These are phyloP conservation scores for Bipolaris zeicola DNA, from an alignment of 2,329 filamentous ascomycete genomes.

Conservation along the genomic window DNA sequence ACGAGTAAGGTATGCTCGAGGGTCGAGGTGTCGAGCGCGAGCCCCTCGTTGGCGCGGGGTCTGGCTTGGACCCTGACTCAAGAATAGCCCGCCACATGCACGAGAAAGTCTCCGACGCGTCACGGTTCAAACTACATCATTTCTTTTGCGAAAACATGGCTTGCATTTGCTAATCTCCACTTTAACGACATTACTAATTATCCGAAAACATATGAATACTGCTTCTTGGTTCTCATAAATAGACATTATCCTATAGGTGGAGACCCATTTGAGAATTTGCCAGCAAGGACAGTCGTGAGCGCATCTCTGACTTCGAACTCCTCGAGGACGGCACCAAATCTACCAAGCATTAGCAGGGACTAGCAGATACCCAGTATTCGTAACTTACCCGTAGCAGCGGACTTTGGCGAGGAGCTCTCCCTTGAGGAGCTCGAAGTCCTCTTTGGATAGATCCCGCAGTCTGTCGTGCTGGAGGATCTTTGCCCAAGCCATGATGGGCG, in stretches of 20 bases:
- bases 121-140: background rate
- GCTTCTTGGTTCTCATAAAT: conserved; percentile 9
- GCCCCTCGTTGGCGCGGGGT: conserved; percentile 1
- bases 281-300: conserved; percentile 70
- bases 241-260: conserved; percentile 19
- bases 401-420: conserved; percentile 79
- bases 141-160: conserved; percentile 10
- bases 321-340: conserved; percentile 72
- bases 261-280: conserved; percentile 51
- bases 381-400: conserved; percentile 84
- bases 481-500: conserved; percentile 93
- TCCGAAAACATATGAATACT: conserved; percentile 6
- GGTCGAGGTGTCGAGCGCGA: conserved; percentile 2
- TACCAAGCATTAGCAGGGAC: conserved; percentile 33
- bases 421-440: conserved; percentile 74
- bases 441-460: conserved; percentile 66
- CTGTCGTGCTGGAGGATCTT: conserved; percentile 68
- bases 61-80: conserved; percentile 9
- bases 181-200: conserved; percentile 31
- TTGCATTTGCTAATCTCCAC: conserved; percentile 18
- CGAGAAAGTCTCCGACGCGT: conserved; percentile 3
- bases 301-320: conserved; percentile 80
- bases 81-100: background rate
- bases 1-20: conserved; percentile 14
- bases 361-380: background rate